Evolutionary conservation across 768 basidiomycete species (phyloP), one percentile per base, ranked within the genome.

Genomic region (Cantharellus anzutake): DNA sequence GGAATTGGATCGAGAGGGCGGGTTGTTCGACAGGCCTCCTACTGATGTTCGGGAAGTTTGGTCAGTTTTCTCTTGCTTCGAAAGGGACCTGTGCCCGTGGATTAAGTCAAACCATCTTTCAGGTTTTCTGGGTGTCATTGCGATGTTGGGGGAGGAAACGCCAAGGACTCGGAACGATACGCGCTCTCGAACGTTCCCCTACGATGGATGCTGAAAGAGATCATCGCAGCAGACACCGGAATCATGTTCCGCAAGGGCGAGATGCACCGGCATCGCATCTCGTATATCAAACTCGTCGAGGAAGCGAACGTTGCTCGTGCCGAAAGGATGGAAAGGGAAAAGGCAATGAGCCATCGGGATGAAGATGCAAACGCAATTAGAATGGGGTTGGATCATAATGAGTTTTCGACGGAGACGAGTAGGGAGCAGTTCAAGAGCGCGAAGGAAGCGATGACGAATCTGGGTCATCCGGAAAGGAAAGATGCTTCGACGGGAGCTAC

Each of bases 11-110:
- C n/a, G 14, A 16, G 57, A 58, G 39, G 57, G 39, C 14, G 38
- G 57, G 39, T 42, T 42, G 7, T 14, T 11, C 35, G 16, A 58
- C 14, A 20, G 57, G 16, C 41, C 57, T 7, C 41, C 11, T 57
- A 86, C 85, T 0, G 79, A 86, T 67, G 79, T 85, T 7, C 66
- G 80, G 7, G 86, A 90, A 67, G 84, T 88, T 2, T 90, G 85
- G 85, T 14, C 44, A 50, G 14, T 50, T 20, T 50, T 14, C 14
- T 50, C 44, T 7, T 29, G 51, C 51, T 4, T 37, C 51, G 51
- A 48, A 20, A 20, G 20, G 14, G 44, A 29, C 1, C 2, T 4
- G 4, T 53, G 51, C 29, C 2, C 2, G 29, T n/a, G 51, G 51
- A 34, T n/a, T 53, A 29, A 29, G 20, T 29, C 20, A 58, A 4